Conservation (phyloP, 2,329 filamentous ascomycete genomes). For the Septoria linicola region DNA sequence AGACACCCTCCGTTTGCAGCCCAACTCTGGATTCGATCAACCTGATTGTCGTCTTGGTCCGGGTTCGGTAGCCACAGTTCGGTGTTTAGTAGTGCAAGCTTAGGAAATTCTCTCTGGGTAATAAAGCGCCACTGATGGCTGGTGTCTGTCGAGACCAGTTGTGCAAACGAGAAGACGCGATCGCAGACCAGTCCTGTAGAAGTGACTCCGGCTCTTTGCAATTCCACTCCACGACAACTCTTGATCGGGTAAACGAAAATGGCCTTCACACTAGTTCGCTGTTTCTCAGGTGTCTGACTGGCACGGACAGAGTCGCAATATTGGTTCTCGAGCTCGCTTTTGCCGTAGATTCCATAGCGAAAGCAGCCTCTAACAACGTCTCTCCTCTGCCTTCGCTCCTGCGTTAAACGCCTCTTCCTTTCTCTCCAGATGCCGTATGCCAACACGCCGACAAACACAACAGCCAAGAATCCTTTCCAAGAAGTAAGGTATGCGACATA, state of each 20-base stretch:
- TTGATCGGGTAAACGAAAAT: conserved; percentile 53
- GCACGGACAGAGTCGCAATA: conserved; percentile 1
- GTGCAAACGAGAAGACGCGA: conserved; percentile 62
- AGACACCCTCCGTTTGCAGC: conserved; percentile 60
- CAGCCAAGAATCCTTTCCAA: conserved; percentile 15
- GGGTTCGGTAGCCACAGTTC: conserved; percentile 68
- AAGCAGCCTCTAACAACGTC: conserved; percentile 5
- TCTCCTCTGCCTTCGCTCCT: not conserved
- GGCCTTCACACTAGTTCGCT: conserved; percentile 31
- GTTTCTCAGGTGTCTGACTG: conserved; percentile 17
- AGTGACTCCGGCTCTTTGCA: conserved; percentile 42
- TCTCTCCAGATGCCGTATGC: conserved; percentile 1
- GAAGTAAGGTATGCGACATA: conserved; percentile 15
- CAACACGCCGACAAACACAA: conserved; percentile 6
- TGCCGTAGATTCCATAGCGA: conserved; percentile 5
- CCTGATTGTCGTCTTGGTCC: not conserved
- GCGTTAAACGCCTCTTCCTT: conserved; percentile 3
- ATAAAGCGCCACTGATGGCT: conserved; percentile 66
- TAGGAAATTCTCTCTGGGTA: conserved; percentile 67
- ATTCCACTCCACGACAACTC: conserved; percentile 43
- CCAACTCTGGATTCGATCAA: conserved; percentile 45
- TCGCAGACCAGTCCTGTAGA: conserved; percentile 48
- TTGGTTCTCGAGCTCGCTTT: conserved; percentile 32
- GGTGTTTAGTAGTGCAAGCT: conserved; percentile 66
- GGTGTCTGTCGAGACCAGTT: conserved; percentile 46